phyloP scores from a whole-genome alignment of 2,329 filamentous ascomycete genomes.

The Arthrobotrys megalospora region DNA sequence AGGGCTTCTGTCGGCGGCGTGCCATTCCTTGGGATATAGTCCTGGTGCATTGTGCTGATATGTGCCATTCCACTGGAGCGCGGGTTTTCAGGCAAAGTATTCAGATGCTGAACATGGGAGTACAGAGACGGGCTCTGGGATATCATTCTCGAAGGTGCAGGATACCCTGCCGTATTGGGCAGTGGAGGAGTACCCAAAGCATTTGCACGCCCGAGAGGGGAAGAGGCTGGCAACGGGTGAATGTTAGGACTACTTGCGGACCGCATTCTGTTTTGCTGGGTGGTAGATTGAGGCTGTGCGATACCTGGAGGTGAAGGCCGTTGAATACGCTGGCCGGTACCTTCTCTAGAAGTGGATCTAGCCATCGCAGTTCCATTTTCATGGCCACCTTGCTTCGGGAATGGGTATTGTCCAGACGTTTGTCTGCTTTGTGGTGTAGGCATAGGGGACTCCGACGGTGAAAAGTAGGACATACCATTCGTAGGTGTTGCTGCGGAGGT shows the following conservation, averaged over 20 bases:
- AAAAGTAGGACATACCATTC: constrained; percentile 90
- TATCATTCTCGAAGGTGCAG: constrained; percentile 45
- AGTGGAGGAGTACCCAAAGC: constrained; percentile 71
- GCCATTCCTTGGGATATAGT: constrained; percentile 55
- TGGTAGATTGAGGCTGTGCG: constrained; percentile 68
- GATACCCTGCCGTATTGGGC: constrained; percentile 66
- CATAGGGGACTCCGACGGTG: constrained; percentile 84
- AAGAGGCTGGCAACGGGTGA: constrained; percentile 78
- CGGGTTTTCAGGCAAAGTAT: constrained; percentile 52
- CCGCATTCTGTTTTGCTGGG: constrained; percentile 80
- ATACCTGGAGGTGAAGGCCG: constrained; percentile 85
- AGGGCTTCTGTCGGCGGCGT: constrained; percentile 42
- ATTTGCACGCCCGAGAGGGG: constrained; percentile 70
- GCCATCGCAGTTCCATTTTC: constrained; percentile 78
- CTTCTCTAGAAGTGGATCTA: constrained; percentile 83
- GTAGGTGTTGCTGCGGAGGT: constrained; percentile 66
- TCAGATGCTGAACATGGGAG: constrained; percentile 57
- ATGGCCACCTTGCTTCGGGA: constrained; percentile 71
- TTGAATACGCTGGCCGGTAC: constrained; percentile 71
- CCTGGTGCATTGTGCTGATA: constrained; percentile 67
- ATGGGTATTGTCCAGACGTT: constrained; percentile 82
- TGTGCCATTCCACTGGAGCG: constrained; percentile 62
- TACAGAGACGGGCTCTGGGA: constrained; percentile 49
- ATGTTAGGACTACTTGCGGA: constrained; percentile 98
- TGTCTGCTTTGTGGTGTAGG: constrained; percentile 72